Evolutionary conservation across 2,329 filamentous ascomycete species (phyloP).

Genomic region (Aspergillus novofumigatus): DNA sequence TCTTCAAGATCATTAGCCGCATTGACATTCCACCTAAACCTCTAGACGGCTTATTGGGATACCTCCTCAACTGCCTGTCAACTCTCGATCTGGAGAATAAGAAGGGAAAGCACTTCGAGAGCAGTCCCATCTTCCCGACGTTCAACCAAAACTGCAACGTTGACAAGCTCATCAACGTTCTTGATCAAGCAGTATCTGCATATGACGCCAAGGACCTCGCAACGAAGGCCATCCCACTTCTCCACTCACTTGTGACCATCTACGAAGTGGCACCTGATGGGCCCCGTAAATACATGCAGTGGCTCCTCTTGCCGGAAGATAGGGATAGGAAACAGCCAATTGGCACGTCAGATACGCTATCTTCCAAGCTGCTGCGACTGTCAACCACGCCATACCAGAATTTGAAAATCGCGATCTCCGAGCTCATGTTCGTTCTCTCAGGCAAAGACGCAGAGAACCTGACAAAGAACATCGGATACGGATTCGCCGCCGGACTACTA

Average conservation of each 20-base stretch:
- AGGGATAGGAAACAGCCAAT: constrained; percentile 73
- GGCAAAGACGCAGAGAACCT: constrained; percentile 74
- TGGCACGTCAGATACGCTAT: constrained; percentile 68
- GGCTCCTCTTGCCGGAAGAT: constrained; percentile 68
- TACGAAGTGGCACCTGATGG: constrained; percentile 63
- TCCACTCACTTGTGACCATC: constrained; percentile 70
- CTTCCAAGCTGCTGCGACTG: constrained; percentile 71
- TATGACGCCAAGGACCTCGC: constrained; percentile 72
- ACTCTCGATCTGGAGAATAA: constrained; percentile 67
- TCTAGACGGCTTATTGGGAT: constrained; percentile 66
- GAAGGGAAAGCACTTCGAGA: constrained; percentile 42
- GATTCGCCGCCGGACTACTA: constrained; percentile 85
- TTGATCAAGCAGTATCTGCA: constrained; percentile 60
- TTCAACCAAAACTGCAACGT: constrained; percentile 56
- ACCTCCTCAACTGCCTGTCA: constrained; percentile 74
- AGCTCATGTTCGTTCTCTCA: constrained; percentile 82
- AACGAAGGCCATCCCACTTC: constrained; percentile 62
- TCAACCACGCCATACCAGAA: constrained; percentile 71
- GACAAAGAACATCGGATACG: constrained; percentile 89
- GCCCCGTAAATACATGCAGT: constrained; percentile 60
- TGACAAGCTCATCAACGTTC: constrained; percentile 64
- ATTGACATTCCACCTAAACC: constrained; percentile 61
- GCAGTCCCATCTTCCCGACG: constrained; percentile 62
- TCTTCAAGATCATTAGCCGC: constrained; percentile 65
- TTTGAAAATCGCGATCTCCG: constrained; percentile 69